phyloP scores from a whole-genome alignment of 805 yeast species.

The Candida vaughaniae region DNA sequence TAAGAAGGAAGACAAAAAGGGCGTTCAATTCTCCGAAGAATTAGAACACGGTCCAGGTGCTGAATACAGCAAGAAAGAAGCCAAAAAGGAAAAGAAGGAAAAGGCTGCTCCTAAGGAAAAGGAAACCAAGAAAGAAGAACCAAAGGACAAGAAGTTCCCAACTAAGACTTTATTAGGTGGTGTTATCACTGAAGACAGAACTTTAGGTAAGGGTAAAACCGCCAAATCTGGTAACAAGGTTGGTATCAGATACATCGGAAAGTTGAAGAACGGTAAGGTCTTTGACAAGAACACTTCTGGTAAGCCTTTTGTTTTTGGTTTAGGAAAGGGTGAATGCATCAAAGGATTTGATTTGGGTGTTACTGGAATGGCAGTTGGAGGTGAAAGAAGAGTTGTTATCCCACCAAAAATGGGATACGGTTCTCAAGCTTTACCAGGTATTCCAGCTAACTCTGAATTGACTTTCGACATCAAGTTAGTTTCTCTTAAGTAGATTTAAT shows the following conservation, averaged over 20 bases:
- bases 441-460: conserved; percentile 95
- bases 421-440: conserved; percentile 89
- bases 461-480: conserved; percentile 95
- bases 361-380: conserved; percentile 97
- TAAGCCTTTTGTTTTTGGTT: conserved; percentile 86
- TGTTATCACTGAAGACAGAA: conserved; percentile 89
- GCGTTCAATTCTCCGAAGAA: conserved; percentile 82
- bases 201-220: conserved; percentile 79
- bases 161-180: conserved; percentile 89
- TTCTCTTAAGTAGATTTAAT: conserved; percentile 65
- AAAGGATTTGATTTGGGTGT: conserved; percentile 99
- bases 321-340: conserved; percentile 98
- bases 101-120: conserved; percentile 25
- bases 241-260: conserved; percentile 97
- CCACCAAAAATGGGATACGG: conserved; percentile 98
- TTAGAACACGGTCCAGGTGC: conserved; percentile 91
- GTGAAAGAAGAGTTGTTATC: conserved; percentile 95
- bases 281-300: conserved; percentile 98
- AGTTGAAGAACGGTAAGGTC: conserved; percentile 92
- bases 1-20: conserved; percentile 52
- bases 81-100: conserved; percentile 26
- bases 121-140: conserved; percentile 23
- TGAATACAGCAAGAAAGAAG: conserved; percentile 28
- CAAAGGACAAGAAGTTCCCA: conserved; percentile 46
- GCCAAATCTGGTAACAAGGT: conserved; percentile 90